These are phyloP conservation scores for Phytophthora quininea DNA, from an alignment of 352 stramenopile genomes.

Conservation along the genomic window DNA sequence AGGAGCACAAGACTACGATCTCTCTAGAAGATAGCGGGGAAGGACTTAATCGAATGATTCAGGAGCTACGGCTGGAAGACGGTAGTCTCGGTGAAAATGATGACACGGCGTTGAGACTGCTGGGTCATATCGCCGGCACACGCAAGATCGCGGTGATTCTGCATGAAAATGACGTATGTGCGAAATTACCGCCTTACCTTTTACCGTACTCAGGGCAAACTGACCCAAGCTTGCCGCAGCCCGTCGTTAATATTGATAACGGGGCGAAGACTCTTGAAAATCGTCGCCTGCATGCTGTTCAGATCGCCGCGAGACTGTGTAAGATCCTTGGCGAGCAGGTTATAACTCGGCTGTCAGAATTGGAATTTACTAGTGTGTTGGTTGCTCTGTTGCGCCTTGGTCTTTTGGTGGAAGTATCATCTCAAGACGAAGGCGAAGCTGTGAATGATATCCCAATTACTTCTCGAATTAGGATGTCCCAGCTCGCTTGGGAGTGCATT, in stretches of 20 bases:
- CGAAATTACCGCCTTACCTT: constrained; percentile 49
- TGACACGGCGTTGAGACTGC: constrained; percentile 43
- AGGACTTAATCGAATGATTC: constrained; percentile 50
- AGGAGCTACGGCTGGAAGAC: constrained; percentile 46
- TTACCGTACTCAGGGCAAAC: constrained; percentile 3
- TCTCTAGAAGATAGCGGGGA: constrained; percentile 74
- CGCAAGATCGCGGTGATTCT: constrained; percentile 58
- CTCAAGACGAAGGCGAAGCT: constrained; percentile 10
- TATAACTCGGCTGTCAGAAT: constrained; percentile 40
- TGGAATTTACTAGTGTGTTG: constrained; percentile 48
- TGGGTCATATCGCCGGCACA: constrained; percentile 44
- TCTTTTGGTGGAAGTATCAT: constrained; percentile 1
- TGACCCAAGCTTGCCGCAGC: neutral
- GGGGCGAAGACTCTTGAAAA: neutral
- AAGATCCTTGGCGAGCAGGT: constrained; percentile 38
- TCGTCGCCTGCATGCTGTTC: constrained; percentile 23
- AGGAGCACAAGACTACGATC: constrained; percentile 82
- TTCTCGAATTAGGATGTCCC: constrained; percentile 12
- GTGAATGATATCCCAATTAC: neutral
- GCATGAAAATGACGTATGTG: constrained; percentile 62
- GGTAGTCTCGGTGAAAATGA: constrained; percentile 44
- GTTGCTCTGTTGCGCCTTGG: constrained; percentile 44
- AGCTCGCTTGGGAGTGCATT: constrained; percentile 42
- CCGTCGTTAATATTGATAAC: constrained; percentile 10
- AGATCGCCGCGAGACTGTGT: constrained; percentile 38